Conservation (phyloP, 2,329 filamentous ascomycete genomes). For the Canariomyces notabilis region DNA sequence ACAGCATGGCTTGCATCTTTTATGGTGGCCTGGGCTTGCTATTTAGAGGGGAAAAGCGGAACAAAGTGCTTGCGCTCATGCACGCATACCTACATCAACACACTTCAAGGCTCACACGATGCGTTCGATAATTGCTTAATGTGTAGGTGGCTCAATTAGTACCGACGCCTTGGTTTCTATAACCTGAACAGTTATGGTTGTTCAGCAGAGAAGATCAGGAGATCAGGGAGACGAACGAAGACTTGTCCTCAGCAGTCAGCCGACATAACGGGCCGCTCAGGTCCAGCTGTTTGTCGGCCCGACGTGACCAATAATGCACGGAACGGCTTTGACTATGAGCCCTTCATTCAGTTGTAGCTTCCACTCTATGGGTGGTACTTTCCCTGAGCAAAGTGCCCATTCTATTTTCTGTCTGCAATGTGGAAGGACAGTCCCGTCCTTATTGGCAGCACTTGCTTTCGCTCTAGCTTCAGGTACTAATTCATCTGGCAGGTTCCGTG, state of each 20-base stretch:
- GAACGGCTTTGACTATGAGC: not conserved
- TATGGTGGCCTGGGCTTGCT: not conserved
- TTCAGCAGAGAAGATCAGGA: not conserved
- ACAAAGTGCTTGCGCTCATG: not conserved
- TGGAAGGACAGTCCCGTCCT: too few relatives aligned
- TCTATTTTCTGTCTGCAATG: not conserved
- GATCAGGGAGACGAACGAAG: not conserved
- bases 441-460: too few relatives aligned
- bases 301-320: not conserved
- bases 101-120: conserved; percentile 2
- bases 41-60: not conserved
- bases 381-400: not conserved
- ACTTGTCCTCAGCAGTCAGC: not conserved
- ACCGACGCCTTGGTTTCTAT: not conserved
- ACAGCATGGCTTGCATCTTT: conserved; percentile 6
- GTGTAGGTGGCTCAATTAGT: too few relatives aligned
- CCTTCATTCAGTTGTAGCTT: too few relatives aligned
- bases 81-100: conserved; percentile 7
- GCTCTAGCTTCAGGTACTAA: too few relatives aligned
- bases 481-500: too few relatives aligned
- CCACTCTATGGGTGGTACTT: not conserved
- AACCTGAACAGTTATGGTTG: not conserved
- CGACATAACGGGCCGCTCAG: not conserved
- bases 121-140: too few relatives aligned
- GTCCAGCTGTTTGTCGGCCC: not conserved